Percentiles rank a stretch among this genome's conserved stretches.
Evolutionary conservation across 1,139 yeast species (phyloP).

Genomic region (Insectozyma bohioensis): DNA sequence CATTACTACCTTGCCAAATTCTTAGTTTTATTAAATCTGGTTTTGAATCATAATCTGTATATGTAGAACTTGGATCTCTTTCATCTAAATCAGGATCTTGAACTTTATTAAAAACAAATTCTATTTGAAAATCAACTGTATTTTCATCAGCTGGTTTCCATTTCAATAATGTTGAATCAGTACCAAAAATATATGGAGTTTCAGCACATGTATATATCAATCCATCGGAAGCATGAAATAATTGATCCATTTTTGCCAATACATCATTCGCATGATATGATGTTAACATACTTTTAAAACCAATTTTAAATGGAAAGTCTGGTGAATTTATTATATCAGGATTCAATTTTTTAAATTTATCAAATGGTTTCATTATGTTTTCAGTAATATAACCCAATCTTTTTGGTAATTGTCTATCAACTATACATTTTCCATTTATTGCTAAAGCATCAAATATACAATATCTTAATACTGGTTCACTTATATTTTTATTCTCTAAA

Average conservation of each 20-base stretch:
- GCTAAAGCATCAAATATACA: conserved; percentile 91
- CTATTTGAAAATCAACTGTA: conserved; percentile 81
- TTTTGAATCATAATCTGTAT: conserved; percentile 75
- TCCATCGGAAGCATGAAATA: conserved; percentile 92
- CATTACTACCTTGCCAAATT: conserved; percentile 78
- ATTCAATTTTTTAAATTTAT: conserved; percentile 59
- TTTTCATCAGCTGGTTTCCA: conserved; percentile 99
- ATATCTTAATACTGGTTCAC: conserved; percentile 58
- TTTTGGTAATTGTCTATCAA: conserved; percentile 70
- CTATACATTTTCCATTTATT: conserved; percentile 70
- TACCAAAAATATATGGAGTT: conserved; percentile 84
- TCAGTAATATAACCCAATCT: conserved; percentile 87
- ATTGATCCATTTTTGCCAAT: conserved; percentile 66
- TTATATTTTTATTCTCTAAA: conserved; percentile 54
- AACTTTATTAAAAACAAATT: conserved; percentile 61
- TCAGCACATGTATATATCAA: conserved; percentile 89
- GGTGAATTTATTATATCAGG: conserved; percentile 71
- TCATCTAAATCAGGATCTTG: conserved; percentile 72
- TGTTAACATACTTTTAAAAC: conserved; percentile 83
- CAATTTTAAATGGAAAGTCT: conserved; percentile 79
- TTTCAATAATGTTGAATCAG: conserved; percentile 77
- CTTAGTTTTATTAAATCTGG: conserved; percentile 63
- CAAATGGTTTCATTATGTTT: conserved; percentile 79
- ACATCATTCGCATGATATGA: conserved; percentile 78
- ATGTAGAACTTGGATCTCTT: conserved; percentile 71